Conservation (phyloP, 192 early-diverging fungal species). For the Coemansia sp. region DNA sequence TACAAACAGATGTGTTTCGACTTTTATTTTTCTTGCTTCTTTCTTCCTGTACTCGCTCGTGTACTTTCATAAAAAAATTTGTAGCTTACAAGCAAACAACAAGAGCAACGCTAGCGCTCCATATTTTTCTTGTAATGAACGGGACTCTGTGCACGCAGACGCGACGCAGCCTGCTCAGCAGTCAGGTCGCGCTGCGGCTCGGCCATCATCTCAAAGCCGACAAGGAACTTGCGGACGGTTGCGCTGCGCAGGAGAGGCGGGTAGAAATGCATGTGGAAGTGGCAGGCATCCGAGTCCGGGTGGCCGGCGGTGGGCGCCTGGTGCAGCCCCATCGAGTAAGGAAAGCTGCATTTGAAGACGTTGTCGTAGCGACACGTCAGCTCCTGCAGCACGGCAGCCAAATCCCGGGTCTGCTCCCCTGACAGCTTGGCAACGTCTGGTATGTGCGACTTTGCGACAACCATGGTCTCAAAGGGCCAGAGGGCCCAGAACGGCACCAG, state of each 20-base stretch:
- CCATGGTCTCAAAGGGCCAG: constrained; percentile 96
- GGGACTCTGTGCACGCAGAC: constrained; percentile 63
- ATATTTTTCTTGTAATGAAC: constrained; percentile 10
- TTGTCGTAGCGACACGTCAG: constrained; percentile 92
- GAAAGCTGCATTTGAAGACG: constrained; percentile 87
- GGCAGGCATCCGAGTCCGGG: constrained; percentile 59
- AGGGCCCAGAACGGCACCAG: constrained; percentile 96
- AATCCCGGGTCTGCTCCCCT: constrained; percentile 58
- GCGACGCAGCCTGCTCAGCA: constrained; percentile 85
- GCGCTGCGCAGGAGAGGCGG: constrained; percentile 90
- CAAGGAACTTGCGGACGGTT: constrained; percentile 92
- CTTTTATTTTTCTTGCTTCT: constrained; percentile 10
- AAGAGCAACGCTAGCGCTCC: neutral
- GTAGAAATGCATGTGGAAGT: constrained; percentile 95
- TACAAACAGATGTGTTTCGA: neutral
- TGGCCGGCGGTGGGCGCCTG: constrained; percentile 71
- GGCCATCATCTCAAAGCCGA: constrained; percentile 94
- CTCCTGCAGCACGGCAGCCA: constrained; percentile 75
- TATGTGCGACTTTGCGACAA: constrained; percentile 72
- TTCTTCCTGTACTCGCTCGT: constrained; percentile 19
- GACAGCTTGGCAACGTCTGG: constrained; percentile 58
- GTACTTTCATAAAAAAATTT: neutral
- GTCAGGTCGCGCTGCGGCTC: constrained; percentile 95
- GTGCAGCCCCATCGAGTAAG: constrained; percentile 97
- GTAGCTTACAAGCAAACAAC: neutral